A percentile compares a stretch with the other conserved stretches of the same genome.
Conservation (phyloP, 1,284 basidiomycete genomes). For the Ceratobasidium sp. region DNA sequence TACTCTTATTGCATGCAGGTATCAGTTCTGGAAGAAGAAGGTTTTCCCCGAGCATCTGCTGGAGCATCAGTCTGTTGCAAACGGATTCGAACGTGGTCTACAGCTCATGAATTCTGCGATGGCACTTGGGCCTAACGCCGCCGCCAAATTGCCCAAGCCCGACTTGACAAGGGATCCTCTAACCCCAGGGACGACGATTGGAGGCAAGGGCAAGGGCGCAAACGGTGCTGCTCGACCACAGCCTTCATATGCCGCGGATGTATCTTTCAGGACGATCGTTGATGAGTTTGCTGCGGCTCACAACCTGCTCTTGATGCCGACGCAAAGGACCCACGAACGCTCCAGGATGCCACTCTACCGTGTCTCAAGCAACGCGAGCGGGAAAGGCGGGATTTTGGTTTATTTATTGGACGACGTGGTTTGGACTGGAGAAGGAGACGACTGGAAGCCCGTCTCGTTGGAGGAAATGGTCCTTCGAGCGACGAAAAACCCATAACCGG, state of each 20-base stretch:
- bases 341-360: conserved; percentile 87
- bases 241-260: conserved; percentile 52
- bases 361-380: conserved; percentile 76
- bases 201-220: conserved; percentile 42
- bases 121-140: conserved; percentile 76
- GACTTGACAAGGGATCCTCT: conserved; percentile 51
- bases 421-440: conserved; percentile 68
- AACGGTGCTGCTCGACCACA: conserved; percentile 52
- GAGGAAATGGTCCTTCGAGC: conserved; percentile 75
- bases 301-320: conserved; percentile 87
- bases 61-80: conserved; percentile 65
- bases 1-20: conserved; percentile 49
- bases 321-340: conserved; percentile 76
- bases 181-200: conserved; percentile 13
- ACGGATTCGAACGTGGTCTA: conserved; percentile 83
- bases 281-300: conserved; percentile 83
- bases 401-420: conserved; percentile 89
- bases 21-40: conserved; percentile 76
- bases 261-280: conserved; percentile 88
- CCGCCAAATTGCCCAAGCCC: conserved; percentile 68
- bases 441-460: conserved; percentile 66
- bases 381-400: conserved; percentile 80
- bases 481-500: conserved; percentile 45
- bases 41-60: conserved; percentile 74
- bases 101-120: conserved; percentile 93